Conservation (phyloP, 75 land plant species). For the Pinus albicaulis region DNA sequence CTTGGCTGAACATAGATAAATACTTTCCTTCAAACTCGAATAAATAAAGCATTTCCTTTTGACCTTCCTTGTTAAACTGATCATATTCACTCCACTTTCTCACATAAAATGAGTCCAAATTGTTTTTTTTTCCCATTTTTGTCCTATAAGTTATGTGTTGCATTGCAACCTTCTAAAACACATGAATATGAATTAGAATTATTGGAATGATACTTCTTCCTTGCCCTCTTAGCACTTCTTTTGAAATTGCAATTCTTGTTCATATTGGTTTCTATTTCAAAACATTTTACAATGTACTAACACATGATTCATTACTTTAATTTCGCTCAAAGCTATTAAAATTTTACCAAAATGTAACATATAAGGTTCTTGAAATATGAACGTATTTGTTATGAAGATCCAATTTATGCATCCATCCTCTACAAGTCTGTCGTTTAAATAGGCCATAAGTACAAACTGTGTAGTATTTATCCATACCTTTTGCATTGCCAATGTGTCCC, state of each 20-base stretch:
- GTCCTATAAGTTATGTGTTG: too few species aligned
- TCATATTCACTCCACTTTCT: too few species aligned
- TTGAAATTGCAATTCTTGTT: neutral
- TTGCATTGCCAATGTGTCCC: conserved; percentile 64
- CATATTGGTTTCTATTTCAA: neutral
- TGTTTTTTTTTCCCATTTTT: too few species aligned
- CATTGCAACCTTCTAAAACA: neutral
- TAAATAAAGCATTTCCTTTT: too few species aligned
- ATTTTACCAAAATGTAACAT: too few species aligned
- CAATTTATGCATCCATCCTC: neutral
- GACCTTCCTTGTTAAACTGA: too few species aligned
- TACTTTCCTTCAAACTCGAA: too few species aligned
- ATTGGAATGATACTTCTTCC: neutral
- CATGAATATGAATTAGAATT: neutral
- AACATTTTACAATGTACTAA: neutral
- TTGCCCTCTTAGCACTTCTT: neutral
- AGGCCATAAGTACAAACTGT: neutral
- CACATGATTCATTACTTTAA: neutral
- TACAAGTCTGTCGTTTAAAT: neutral
- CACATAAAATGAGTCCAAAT: too few species aligned
- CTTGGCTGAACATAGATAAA: too few species aligned
- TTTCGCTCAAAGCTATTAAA: too few species aligned
- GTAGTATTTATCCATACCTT: conserved; percentile 34
- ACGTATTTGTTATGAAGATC: neutral
- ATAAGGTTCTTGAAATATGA: too few species aligned